phyloP scores from a whole-genome alignment of 768 basidiomycete genomes.

The Phylloporus arenicola region DNA sequence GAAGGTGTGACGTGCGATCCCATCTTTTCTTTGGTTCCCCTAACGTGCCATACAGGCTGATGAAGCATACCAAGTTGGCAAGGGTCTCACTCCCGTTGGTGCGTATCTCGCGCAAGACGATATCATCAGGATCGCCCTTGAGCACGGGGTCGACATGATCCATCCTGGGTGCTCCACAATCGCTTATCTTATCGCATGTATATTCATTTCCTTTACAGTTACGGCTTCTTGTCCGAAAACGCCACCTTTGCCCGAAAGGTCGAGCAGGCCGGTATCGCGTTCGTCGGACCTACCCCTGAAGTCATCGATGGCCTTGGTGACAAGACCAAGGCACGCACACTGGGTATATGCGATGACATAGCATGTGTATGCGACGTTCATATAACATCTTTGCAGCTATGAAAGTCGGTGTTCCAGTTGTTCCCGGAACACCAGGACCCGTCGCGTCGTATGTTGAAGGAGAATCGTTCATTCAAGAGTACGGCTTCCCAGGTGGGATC shows the following conservation, averaged over 20 bases:
- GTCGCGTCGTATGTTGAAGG: slow-evolving; percentile 78
- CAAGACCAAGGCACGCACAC: slow-evolving; percentile 93
- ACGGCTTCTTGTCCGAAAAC: slow-evolving; percentile 97
- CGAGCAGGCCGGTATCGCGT: slow-evolving; percentile 94
- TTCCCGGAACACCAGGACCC: slow-evolving; percentile 96
- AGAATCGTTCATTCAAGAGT: slow-evolving; percentile 85
- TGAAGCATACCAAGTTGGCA: slow-evolving; percentile 97
- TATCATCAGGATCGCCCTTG: slow-evolving; percentile 92
- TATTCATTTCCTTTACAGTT: slow-evolving; percentile 42
- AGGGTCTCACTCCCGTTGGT: slow-evolving; percentile 90
- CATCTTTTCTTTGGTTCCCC: slow-evolving; percentile 10
- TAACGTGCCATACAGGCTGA: slow-evolving; percentile 60
- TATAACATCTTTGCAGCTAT: slow-evolving; percentile 51
- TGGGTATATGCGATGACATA: slow-evolving; percentile 46
- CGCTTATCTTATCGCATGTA: not conserved
- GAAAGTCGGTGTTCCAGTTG: slow-evolving; percentile 88
- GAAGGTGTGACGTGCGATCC: slow-evolving; percentile 58
- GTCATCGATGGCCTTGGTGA: slow-evolving; percentile 97
- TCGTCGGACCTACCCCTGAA: slow-evolving; percentile 92
- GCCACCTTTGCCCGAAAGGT: slow-evolving; percentile 96
- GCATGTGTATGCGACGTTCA: not conserved
- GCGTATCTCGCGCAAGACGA: slow-evolving; percentile 98
- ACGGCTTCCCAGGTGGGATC: slow-evolving; percentile 84
- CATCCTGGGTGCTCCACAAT: slow-evolving; percentile 74
- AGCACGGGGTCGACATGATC: slow-evolving; percentile 99